phyloP scores from a whole-genome alignment of 83 land plant genomes.

The Picea abies region DNA sequence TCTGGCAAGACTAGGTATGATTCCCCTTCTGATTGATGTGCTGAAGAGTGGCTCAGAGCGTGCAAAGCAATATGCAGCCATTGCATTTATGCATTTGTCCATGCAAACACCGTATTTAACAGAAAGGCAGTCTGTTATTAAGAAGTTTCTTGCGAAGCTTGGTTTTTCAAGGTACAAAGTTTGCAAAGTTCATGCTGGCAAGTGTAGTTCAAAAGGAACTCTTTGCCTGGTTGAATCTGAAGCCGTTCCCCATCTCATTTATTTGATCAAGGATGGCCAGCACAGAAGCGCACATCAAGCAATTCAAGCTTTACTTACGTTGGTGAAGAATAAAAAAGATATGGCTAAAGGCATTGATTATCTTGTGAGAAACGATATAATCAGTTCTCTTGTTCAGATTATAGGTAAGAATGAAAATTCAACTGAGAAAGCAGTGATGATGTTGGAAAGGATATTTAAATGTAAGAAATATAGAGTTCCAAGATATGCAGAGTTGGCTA shows the following conservation, averaged over 20 bases:
- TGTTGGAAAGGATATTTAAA: constrained; percentile 36
- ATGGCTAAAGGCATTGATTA: constrained; percentile 23
- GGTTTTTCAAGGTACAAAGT: constrained; percentile 26
- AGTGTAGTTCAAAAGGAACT: constrained; percentile 27
- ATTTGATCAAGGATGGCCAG: constrained; percentile 20
- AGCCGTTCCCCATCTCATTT: constrained; percentile 24
- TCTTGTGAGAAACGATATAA: constrained; percentile 20
- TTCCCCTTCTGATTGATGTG: constrained; percentile 14
- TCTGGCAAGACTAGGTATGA: constrained; percentile 20
- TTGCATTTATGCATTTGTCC: constrained; percentile 20
- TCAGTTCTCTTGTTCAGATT: constrained; percentile 12
- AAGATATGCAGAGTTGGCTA: constrained; percentile 21
- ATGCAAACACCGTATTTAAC: constrained; percentile 21
- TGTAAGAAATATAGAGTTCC: constrained; percentile 24
- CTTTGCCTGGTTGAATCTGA: constrained; percentile 39
- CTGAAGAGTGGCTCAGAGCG: constrained; percentile 22
- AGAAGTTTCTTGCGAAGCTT: constrained; percentile 24
- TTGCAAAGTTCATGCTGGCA: constrained; percentile 37
- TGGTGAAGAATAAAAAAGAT: constrained; percentile 8
- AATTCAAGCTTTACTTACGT: constrained; percentile 24
- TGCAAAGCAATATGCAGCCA: constrained; percentile 29
- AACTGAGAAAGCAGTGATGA: constrained; percentile 26
- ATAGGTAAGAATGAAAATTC: constrained; percentile 24
- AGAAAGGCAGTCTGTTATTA: constrained; percentile 7
- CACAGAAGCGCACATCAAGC: constrained; percentile 23